Evolutionary conservation across 208 protist genomes (phyloP), one percentile per base, ranked within the genome.

Genomic region (Wallacemonas sp.): DNA sequence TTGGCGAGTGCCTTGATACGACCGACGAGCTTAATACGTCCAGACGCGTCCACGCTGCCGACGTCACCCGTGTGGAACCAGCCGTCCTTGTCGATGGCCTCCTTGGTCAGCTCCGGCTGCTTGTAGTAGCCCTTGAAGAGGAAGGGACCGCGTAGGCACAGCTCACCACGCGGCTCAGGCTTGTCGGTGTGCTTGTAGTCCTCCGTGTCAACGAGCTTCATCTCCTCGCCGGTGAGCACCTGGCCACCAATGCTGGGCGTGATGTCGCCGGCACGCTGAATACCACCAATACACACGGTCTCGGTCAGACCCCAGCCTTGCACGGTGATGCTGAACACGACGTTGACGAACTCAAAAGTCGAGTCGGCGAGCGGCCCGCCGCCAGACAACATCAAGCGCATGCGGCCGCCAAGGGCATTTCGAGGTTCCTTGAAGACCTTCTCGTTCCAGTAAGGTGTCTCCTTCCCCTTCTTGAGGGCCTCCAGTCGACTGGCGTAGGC

Each of bases 111-210:
- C 63, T 92, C 81, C 8, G 81, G 75, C 61, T 97, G 83, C 66
- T 91, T 92, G 75, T 96, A 93, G 78, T 98, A 98, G 21, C 91
- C 92, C 57, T 87, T 88, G 55, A 93, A 91, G n/a, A 96, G 62
- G 65, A 79, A 82, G 0, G 85, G 82, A 1, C 88, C 89, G 39
- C 91, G 80, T 17, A 97, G 61, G 59, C 76, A 79, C 29, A 98
- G 79, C 68, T 98, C 92, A 26, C 85, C 86, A 10, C 84, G 77
- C 19, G 85, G 83, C 29, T 83, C 59, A 4, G 68, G 73, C 32
- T 39, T 72, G 54, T 88, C 72, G 1, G 67, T 75, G 61, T 85
- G 75, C 27, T 72, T 72, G 62, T 79, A 82, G 29, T 82, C 68
- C 17, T 84, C 78, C 5, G 91, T 80, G 60, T 94, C 85, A 8